Conservation (phyloP, 73 alveolate species). For the Tetrahymena elliotti region DNA sequence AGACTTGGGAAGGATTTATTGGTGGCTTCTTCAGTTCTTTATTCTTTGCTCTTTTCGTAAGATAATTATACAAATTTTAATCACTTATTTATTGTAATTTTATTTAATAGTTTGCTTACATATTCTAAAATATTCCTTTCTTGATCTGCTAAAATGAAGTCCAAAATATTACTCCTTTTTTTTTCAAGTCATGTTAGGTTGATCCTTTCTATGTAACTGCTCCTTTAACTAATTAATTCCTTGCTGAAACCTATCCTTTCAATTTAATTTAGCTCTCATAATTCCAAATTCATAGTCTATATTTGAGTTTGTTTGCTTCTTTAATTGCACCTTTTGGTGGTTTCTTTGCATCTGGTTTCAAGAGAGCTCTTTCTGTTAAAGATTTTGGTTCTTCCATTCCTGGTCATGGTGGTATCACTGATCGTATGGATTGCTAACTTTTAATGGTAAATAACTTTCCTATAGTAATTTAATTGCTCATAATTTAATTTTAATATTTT, state of each 20-base stretch:
- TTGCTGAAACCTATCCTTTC: conserved; percentile 22
- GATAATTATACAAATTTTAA: neutral
- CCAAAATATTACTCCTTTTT: conserved; percentile 1
- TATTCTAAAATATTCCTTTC: conserved; percentile 49
- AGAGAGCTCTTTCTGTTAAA: conserved; percentile 93
- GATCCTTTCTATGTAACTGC: conserved; percentile 51
- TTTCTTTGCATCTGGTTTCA: conserved; percentile 97
- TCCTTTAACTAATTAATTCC: conserved; percentile 36
- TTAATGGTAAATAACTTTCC: conserved; percentile 52
- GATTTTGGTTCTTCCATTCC: conserved; percentile 98
- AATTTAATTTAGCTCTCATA: neutral
- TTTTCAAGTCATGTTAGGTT: conserved; percentile 61
- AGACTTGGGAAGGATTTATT: conserved; percentile 98
- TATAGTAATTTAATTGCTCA: neutral
- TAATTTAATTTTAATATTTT: neutral
- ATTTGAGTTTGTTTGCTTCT: conserved; percentile 82
- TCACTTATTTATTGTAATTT: conserved; percentile 68
- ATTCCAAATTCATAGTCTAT: conserved; percentile 68
- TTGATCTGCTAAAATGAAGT: conserved; percentile 29
- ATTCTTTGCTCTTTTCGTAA: conserved; percentile 19
- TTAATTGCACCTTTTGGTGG: conserved; percentile 98
- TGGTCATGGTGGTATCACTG: conserved; percentile 99
- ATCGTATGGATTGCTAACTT: conserved; percentile 95
- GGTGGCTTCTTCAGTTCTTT: conserved; percentile 55
- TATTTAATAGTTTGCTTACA: conserved; percentile 59